These are phyloP conservation scores for Termitomyces sp. DNA, from an alignment of 768 basidiomycete species.

Conservation along the genomic window DNA sequence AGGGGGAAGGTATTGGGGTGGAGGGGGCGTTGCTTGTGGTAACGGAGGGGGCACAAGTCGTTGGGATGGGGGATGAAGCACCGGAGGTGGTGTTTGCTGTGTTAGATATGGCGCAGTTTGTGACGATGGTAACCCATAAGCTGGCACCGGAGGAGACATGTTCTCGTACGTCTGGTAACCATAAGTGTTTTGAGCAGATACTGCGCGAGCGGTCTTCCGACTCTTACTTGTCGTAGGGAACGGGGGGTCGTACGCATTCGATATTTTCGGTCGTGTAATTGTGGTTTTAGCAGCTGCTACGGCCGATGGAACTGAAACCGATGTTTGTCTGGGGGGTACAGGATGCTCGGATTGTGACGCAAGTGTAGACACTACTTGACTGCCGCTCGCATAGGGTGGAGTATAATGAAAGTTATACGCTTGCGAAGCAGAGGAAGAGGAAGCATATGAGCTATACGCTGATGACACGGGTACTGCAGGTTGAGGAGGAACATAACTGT, in stretches of 20 bases:
- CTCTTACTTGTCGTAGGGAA: slow-evolving; percentile 45
- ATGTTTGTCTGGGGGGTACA: background rate
- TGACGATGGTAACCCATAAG: slow-evolving; percentile 3
- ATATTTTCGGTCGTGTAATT: slow-evolving; percentile 57
- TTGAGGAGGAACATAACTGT: slow-evolving; percentile 3
- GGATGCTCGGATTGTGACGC: slow-evolving; percentile 1
- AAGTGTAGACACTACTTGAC: slow-evolving; percentile 7
- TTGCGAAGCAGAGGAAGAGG: slow-evolving; percentile 14
- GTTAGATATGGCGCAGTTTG: slow-evolving; percentile 9
- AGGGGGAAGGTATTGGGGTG: slow-evolving; percentile 4
- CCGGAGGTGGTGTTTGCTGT: slow-evolving; percentile 2
- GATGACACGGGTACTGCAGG: slow-evolving; percentile 2
- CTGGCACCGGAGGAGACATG: slow-evolving; percentile 10
- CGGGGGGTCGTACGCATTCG: slow-evolving; percentile 76
- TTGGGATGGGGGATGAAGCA: slow-evolving; percentile 2
- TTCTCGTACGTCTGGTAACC: slow-evolving; percentile 21
- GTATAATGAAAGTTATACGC: slow-evolving; percentile 14
- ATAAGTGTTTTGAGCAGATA: slow-evolving; percentile 12
- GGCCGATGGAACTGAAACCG: slow-evolving; percentile 17
- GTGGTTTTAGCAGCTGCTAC: slow-evolving; percentile 34
- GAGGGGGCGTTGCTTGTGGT: slow-evolving; percentile 7
- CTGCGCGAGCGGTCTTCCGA: slow-evolving; percentile 20
- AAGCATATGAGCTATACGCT: slow-evolving; percentile 11
- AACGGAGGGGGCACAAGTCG: slow-evolving; percentile 1
- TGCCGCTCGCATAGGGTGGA: slow-evolving; percentile 11